A percentile compares a stretch with the other conserved stretches of the same genome.
Conservation (phyloP, 192 early-diverging fungal species). For the Pilobolus umbonatus region DNA sequence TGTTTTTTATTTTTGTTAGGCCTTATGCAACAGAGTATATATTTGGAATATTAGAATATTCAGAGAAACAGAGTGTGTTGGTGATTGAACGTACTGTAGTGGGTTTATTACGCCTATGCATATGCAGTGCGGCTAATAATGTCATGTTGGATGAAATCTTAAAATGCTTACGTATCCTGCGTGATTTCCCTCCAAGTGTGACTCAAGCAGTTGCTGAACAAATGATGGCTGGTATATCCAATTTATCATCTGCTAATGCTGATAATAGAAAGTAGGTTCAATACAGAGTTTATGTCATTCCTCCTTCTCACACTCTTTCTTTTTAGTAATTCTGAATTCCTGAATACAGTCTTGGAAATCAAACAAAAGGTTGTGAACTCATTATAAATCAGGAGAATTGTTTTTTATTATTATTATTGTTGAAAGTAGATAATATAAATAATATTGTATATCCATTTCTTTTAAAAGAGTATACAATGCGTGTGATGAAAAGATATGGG, state of each 20-base stretch:
- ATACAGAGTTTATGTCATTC: not conserved
- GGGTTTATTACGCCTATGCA: constrained; percentile 64
- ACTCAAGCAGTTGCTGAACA: constrained; percentile 67
- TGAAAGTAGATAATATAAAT: too few relatives aligned
- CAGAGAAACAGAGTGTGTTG: constrained; percentile 53
- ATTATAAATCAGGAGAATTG: too few relatives aligned
- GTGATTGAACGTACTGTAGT: constrained; percentile 77
- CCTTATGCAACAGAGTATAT: constrained; percentile 66
- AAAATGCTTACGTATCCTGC: constrained; percentile 49
- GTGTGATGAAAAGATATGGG: too few relatives aligned
- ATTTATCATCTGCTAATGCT: constrained; percentile 38
- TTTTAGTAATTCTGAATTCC: constrained; percentile 25
- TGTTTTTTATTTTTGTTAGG: constrained; percentile 45
- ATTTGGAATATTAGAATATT: constrained; percentile 64
- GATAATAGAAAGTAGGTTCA: constrained; percentile 24
- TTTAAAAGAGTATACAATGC: too few relatives aligned
- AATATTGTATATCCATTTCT: too few relatives aligned
- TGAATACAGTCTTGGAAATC: constrained; percentile 29
- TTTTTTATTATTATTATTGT: too few relatives aligned
- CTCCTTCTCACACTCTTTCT: not conserved
- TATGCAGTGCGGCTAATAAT: constrained; percentile 60
- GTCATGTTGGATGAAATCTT: constrained; percentile 45
- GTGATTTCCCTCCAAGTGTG: constrained; percentile 51
- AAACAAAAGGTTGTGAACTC: constrained; percentile 31
- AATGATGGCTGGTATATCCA: constrained; percentile 70